Evolutionary conservation across 768 basidiomycete genomes (phyloP).

Genomic region (Hygrophoropsis aurantiaca): DNA sequence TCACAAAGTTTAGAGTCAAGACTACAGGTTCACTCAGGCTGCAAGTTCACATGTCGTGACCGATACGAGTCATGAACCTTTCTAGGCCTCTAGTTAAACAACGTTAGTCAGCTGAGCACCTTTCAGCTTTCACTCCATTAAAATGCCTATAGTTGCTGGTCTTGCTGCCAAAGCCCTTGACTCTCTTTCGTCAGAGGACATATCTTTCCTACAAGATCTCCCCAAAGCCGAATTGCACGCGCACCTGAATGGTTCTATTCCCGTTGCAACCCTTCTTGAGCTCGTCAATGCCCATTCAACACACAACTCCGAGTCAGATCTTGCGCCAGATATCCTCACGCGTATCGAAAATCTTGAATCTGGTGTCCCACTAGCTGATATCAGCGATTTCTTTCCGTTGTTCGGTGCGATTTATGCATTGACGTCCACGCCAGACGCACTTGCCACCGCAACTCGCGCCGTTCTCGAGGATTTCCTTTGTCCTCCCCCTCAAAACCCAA

Average conservation of each 20-base stretch:
- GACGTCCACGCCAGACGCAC: conserved; percentile 57
- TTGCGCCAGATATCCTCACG: conserved; percentile 33
- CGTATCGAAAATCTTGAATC: conserved; percentile 43
- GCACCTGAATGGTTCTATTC: conserved; percentile 84
- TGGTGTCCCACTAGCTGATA: conserved; percentile 45
- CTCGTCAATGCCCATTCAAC: conserved; percentile 49
- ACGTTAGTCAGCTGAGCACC: no score
- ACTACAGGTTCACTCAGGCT: no score
- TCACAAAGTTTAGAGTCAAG: no score
- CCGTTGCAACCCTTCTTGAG: conserved; percentile 57
- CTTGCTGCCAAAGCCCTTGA: conserved; percentile 49
- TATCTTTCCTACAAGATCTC: conserved; percentile 58
- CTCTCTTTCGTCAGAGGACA: conserved; percentile 50
- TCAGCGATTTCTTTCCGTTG: conserved; percentile 72
- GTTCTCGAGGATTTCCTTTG: conserved; percentile 64
- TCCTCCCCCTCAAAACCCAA: conserved; percentile 16
- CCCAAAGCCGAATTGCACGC: conserved; percentile 88
- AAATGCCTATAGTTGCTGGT: conserved; percentile 18
- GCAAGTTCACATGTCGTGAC: no score
- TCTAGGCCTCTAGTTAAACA: no score
- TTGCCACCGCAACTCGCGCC: conserved; percentile 58
- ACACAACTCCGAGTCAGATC: neutral
- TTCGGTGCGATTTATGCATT: conserved; percentile 81
- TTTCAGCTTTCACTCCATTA: neutral
- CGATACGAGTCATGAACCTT: no score